Conservation (phyloP, 352 stramenopile genomes). For the Phytopythium boreale region DNA sequence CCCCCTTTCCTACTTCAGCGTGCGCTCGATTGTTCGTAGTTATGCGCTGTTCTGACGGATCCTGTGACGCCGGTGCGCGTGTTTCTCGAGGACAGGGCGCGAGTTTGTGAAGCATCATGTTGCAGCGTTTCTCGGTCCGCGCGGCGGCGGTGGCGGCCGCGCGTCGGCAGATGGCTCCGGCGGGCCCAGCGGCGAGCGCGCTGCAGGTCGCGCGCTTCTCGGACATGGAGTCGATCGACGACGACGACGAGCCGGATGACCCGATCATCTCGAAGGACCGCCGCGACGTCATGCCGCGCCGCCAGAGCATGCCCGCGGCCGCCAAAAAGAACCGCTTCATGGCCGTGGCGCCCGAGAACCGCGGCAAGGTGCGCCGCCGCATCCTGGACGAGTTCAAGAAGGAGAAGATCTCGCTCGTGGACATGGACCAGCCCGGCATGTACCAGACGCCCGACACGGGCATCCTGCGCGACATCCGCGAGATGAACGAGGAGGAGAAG, state of each 20-base stretch:
- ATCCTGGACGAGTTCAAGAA: constrained; percentile 83
- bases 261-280: constrained; percentile 72
- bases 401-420: constrained; percentile 57
- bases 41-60: neutral
- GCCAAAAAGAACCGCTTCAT: constrained; percentile 78
- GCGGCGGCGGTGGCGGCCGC: constrained; percentile 23
- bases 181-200: constrained; percentile 15
- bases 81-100: neutral
- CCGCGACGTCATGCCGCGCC: constrained; percentile 49
- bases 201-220: constrained; percentile 43
- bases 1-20: neutral
- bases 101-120: constrained; percentile 17
- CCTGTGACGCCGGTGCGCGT: neutral
- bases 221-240: constrained; percentile 54
- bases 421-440: constrained; percentile 36
- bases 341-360: constrained; percentile 66
- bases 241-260: constrained; percentile 67
- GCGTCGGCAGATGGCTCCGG: constrained; percentile 19
- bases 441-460: constrained; percentile 60
- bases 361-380: constrained; percentile 68
- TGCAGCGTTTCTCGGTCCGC: constrained; percentile 61
- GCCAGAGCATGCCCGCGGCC: constrained; percentile 71
- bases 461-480: constrained; percentile 58
- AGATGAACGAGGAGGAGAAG: constrained; percentile 66
- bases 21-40: neutral